Evolutionary conservation across 768 basidiomycete genomes (phyloP).

Genomic region (Gymnopilus dilepis): DNA sequence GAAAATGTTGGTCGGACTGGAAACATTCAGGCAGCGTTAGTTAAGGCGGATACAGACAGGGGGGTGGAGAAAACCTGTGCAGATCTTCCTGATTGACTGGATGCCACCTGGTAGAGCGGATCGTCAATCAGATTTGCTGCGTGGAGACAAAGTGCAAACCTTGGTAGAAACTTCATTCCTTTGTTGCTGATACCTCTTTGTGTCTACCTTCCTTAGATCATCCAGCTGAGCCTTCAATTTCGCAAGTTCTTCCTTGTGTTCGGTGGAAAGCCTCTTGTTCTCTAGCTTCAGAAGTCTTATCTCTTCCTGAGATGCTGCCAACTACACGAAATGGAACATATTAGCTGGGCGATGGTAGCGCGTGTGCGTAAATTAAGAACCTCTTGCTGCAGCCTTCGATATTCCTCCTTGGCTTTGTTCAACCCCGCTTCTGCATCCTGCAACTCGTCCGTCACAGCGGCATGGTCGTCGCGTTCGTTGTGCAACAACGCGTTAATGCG

Average conservation of each 20-base stretch:
- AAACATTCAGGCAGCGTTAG: neutral
- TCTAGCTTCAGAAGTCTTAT: slow-evolving; percentile 23
- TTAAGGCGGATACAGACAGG: neutral
- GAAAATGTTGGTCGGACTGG: neutral
- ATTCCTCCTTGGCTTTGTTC: slow-evolving; percentile 36
- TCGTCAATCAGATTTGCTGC: neutral
- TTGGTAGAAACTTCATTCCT: neutral
- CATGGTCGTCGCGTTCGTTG: slow-evolving; percentile 14
- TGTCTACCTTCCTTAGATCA: neutral
- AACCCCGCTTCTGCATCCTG: slow-evolving; percentile 36
- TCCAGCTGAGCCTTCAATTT: slow-evolving; percentile 12
- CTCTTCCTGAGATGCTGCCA: slow-evolving; percentile 22
- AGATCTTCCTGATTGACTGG: neutral
- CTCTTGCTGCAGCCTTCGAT: slow-evolving; percentile 33
- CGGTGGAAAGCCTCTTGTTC: slow-evolving; percentile 20
- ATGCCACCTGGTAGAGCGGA: neutral
- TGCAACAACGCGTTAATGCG: slow-evolving; percentile 2
- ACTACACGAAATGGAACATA: slow-evolving; percentile 15
- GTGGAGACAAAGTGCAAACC: neutral
- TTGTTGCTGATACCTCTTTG: neutral
- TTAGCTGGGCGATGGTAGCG: neutral
- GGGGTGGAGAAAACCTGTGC: neutral
- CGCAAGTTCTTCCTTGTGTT: slow-evolving; percentile 20
- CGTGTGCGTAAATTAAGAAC: slow-evolving; percentile 17
- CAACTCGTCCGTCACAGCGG: slow-evolving; percentile 26